phyloP scores from a whole-genome alignment of 176 grass and related monocot species.

The Bromus sterilis region DNA sequence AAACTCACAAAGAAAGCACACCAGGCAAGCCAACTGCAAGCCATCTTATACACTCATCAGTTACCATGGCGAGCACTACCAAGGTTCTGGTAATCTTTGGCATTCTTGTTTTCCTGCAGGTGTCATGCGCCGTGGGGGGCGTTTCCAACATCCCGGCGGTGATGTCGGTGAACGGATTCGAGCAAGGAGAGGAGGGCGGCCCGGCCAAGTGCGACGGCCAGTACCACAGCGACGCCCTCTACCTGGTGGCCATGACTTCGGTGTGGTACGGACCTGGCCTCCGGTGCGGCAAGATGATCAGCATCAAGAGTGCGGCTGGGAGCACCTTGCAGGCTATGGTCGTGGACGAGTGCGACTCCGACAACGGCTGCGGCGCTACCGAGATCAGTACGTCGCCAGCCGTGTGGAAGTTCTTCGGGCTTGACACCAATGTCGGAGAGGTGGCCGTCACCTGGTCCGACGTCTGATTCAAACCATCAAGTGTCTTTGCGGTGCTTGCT shows the following conservation, averaged over 20 bases:
- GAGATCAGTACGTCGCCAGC: slow-evolving; percentile 24
- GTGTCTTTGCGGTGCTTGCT: no score
- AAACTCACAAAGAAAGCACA: background rate
- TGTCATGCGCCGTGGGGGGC: background rate
- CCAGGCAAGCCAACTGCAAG: background rate
- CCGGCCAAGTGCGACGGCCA: background rate
- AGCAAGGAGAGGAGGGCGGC: background rate
- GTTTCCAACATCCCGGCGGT: background rate
- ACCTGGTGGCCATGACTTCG: slow-evolving; percentile 13
- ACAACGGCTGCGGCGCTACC: background rate
- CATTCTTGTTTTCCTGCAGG: background rate
- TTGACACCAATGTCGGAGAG: slow-evolving; percentile 23
- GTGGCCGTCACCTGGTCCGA: slow-evolving; percentile 28
- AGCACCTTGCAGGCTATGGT: slow-evolving; percentile 11
- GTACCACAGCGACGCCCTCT: slow-evolving; percentile 1
- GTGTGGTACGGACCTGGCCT: background rate
- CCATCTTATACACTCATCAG: background rate
- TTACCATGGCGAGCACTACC: background rate
- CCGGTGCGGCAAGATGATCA: slow-evolving; percentile 6
- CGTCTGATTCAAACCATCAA: background rate
- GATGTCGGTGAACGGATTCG: slow-evolving; percentile 9
- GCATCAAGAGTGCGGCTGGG: background rate
- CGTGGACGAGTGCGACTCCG: slow-evolving; percentile 26
- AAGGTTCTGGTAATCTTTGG: background rate
- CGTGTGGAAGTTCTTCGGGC: slow-evolving; percentile 33